Evolutionary conservation across 495 filamentous ascomycete genomes (phyloP), one percentile per base, ranked within the genome.

Genomic region (Penicillium manginii): DNA sequence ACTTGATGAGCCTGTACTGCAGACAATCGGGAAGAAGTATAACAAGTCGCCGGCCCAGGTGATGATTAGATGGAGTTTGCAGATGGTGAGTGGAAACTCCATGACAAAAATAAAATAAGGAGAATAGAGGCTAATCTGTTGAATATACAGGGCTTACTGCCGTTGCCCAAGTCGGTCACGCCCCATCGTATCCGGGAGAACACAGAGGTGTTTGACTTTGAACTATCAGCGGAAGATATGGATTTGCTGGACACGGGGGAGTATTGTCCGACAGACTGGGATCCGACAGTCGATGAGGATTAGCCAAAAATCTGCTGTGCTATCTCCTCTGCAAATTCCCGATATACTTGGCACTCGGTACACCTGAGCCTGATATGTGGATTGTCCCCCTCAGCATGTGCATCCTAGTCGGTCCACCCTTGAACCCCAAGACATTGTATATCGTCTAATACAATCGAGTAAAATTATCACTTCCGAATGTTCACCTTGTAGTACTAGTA

Each of bases 41-140:
- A 77, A 79, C 3, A 92, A 91, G 77, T 86, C 85, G 3, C 79
- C 85, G 55, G 86, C 90, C 2, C 92, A 97, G 79, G 79, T 96
- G 15, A 73, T 97, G 64, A 67, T 96, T 21, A 80, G 91, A 48
- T 96, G 92, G 92, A 90, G 89, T 62, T 71, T 96, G 69, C 91
- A 96, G 72, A 93, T 80, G 70, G 75, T 77, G 50, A 57, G 74
- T 55, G 17, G 3, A 18, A 19, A 2, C 14, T 33, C 10, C 32
- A 46, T 7, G 18, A 22, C 14, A 21, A 22, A 46, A 17, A 49
- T 37, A 3, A 2, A 37, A 32, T 8, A 4, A 17, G 32, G 21
- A 37, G n/a, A 35, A 37, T 17, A 29, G 12, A 18, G 19, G 31
- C 45, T 55, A 39, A 57, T 43, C 15, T n/a, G 19, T 17, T 18